These are phyloP conservation scores for Mycothermus thermophilus DNA, from an alignment of 495 filamentous ascomycete species.

Conservation along the genomic window DNA sequence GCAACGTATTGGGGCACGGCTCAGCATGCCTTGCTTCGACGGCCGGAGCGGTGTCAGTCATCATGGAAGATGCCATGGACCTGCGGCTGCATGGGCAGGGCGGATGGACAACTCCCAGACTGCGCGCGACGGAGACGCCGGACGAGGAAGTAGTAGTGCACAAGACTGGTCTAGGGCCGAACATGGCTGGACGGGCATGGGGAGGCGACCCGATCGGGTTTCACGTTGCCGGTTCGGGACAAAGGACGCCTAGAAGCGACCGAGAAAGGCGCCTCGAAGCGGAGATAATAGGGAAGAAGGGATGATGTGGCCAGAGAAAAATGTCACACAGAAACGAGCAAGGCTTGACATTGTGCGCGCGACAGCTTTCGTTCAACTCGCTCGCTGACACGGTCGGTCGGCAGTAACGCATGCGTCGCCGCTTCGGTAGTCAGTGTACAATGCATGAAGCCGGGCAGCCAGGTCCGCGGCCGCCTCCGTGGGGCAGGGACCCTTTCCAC, in stretches of 20 bases:
- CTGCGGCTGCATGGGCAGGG: too few relatives aligned
- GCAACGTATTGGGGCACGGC: too few relatives aligned
- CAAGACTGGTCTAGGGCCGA: too few relatives aligned
- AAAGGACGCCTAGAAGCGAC: slow-evolving; percentile 7
- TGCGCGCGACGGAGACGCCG: too few relatives aligned
- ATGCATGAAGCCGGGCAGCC: slow-evolving; percentile 1
- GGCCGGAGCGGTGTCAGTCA: too few relatives aligned
- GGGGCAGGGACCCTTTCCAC: slow-evolving; percentile 8
- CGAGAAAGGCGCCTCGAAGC: slow-evolving; percentile 3
- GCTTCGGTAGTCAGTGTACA: slow-evolving; percentile 8
- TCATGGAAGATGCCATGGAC: too few relatives aligned
- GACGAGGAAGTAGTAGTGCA: too few relatives aligned
- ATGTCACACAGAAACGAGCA: slow-evolving; percentile 6
- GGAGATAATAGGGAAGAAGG: slow-evolving; percentile 11
- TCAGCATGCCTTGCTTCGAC: too few relatives aligned
- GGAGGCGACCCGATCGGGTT: slow-evolving; percentile 11
- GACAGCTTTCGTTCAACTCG: slow-evolving; percentile 6
- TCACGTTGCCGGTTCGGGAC: slow-evolving; percentile 10
- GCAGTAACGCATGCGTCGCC: slow-evolving; percentile 6
- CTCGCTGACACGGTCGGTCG: slow-evolving; percentile 6
- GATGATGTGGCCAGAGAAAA: slow-evolving; percentile 8
- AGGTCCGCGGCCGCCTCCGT: slow-evolving; percentile 1
- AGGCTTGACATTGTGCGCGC: slow-evolving; percentile 4
- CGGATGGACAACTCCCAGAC: too few relatives aligned
- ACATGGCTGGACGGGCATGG: too few relatives aligned